Conservation (phyloP, 139 green algal species). For the Pseudopediastrum boryanum region DNA sequence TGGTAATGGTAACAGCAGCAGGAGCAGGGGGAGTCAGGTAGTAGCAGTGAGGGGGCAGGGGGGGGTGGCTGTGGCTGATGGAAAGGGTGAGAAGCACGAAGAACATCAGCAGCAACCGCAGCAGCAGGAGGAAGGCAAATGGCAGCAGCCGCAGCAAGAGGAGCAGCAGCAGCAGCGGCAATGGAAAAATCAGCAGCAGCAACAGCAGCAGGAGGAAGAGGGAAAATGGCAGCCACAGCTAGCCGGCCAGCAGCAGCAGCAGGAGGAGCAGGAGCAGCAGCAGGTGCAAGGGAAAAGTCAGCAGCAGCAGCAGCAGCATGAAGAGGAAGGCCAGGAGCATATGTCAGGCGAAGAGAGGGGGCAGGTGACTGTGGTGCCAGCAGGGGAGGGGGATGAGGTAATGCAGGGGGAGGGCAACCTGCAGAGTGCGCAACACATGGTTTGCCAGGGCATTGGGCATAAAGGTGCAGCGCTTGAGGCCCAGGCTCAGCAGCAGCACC, state of each 20-base stretch:
- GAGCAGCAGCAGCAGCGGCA: conserved; percentile 8
- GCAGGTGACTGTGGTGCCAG: too few species aligned
- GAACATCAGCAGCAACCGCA: background rate
- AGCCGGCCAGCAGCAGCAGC: background rate
- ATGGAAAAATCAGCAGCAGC: background rate
- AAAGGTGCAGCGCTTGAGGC: too few species aligned
- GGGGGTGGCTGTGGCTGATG: background rate
- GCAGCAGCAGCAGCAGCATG: conserved; percentile 15
- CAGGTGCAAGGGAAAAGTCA: background rate
- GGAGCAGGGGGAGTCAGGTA: background rate
- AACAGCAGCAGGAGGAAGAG: background rate
- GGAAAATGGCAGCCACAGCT: background rate
- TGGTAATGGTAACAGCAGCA: background rate
- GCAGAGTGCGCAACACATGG: too few species aligned
- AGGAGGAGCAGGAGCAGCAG: background rate
- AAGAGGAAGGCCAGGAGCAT: conserved; percentile 15
- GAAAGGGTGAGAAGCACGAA: too few species aligned
- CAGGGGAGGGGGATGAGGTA: too few species aligned
- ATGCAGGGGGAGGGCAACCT: too few species aligned
- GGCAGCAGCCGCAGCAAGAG: background rate
- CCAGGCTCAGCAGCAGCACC: background rate
- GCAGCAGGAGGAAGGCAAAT: background rate
- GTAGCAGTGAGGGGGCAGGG: background rate
- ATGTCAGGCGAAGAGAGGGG: too few species aligned
- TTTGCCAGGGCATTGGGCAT: too few species aligned